Base-by-base conservation (phyloP, 2,329 filamentous ascomycete species). In the Clonostachys chloroleuca region DNA sequence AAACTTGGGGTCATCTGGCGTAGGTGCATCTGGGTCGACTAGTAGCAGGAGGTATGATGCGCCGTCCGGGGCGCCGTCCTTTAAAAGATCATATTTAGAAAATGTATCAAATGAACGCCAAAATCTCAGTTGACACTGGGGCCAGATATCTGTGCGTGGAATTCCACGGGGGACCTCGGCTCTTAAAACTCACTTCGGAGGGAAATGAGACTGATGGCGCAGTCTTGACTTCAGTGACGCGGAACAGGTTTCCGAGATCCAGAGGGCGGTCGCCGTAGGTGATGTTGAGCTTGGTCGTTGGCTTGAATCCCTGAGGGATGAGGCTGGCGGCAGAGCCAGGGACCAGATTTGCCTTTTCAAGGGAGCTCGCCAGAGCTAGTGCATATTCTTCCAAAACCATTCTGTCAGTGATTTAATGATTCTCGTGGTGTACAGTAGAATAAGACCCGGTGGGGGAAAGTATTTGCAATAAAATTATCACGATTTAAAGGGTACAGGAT, bases 21-120 rank as follows among this genome's bases (percentile, higher is more conserved):
- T 79, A 0, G 77, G 77, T 17, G 76, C 77, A 49, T 80, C 77
- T 0, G 76, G 75, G 47, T 80, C 77, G 18, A 78, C 64, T 39
- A 80, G 63, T 51, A 80, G 60, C 44, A 78, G 61, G 35, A 69
- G 66, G 58, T 75, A 80, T 2, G 62, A 64, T 1, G 61, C 53
- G 30, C 56, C 58, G 9, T 41, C 44, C 14, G 34, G 14, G 9
- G 12, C 44, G 16, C 20, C 35, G 9, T n/a, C 37, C 16, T 46
- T 16, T 35, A 6, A 24, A 3, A 20, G 6, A 12, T 12, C 30
- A n/a, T 5, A 40, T 5, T 10, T 40, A 41, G 37, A 37, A 7
- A 13, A 30, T 41, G 5, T 30, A 10, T 36, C 3, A 20, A 24
- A 18, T 24, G 3, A 45, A n/a, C 30, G 36, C 9, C 35, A 13